Percentiles rank a stretch among this genome's conserved stretches.
phyloP scores from a whole-genome alignment of 257 asterid genomes.

The Craterostigma plantagineum region DNA sequence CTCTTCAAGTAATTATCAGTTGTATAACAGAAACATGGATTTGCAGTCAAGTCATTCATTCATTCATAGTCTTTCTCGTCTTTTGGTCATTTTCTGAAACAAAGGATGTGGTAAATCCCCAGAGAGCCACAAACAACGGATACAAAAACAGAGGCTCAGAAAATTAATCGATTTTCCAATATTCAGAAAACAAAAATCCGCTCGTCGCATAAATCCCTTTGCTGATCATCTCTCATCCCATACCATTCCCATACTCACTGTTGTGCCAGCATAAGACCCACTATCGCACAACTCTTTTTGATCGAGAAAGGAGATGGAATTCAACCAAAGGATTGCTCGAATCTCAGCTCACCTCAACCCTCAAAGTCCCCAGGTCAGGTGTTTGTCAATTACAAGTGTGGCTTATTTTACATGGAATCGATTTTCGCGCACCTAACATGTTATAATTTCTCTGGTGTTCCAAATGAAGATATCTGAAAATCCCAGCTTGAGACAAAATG shows the following conservation, averaged over 20 bases:
- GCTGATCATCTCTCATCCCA: not conserved
- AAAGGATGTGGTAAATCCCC: too few species aligned
- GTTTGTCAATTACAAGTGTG: not conserved
- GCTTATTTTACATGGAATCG: too few species aligned
- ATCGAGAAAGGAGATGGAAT: slow-evolving; percentile 18
- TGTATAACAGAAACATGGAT: too few species aligned
- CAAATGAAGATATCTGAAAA: slow-evolving; percentile 34
- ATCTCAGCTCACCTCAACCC: slow-evolving; percentile 84
- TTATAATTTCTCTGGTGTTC: not conserved
- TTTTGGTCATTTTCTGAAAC: too few species aligned
- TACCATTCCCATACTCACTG: too few species aligned
- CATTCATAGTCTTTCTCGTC: too few species aligned
- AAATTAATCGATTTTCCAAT: slow-evolving; percentile 9
- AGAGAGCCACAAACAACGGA: slow-evolving; percentile 54
- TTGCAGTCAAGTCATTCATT: too few species aligned
- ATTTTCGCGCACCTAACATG: not conserved
- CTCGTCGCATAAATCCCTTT: slow-evolving; percentile 7
- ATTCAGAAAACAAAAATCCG: slow-evolving; percentile 12
- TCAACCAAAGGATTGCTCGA: slow-evolving; percentile 53
- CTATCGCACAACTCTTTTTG: not conserved
- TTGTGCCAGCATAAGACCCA: too few species aligned
- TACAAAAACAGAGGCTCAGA: slow-evolving; percentile 27
- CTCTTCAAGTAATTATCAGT: too few species aligned
- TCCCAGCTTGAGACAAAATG: slow-evolving; percentile 25
- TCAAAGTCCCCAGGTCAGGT: slow-evolving; percentile 55